phyloP scores from a whole-genome alignment of 768 basidiomycete species.

The Lyophyllum atratum region DNA sequence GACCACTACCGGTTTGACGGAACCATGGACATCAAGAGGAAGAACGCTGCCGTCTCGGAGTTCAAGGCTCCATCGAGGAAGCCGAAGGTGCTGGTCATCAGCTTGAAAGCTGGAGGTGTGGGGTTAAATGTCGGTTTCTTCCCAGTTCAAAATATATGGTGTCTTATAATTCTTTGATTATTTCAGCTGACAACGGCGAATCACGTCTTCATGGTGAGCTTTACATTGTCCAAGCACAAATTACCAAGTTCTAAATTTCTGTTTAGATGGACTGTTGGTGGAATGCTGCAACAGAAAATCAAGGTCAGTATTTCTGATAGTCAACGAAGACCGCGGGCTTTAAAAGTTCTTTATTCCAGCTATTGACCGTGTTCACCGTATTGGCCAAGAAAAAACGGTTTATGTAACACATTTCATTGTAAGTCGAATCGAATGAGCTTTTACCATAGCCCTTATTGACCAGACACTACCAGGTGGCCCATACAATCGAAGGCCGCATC shows the following conservation, averaged over 20 bases:
- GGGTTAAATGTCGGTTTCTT: conserved; percentile 70
- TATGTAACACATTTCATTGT: conserved; percentile 87
- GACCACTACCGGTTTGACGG: conserved; percentile 87
- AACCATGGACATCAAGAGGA: conserved; percentile 84
- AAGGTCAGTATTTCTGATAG: conserved; percentile 46
- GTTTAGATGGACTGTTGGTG: conserved; percentile 91
- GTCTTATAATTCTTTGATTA: conserved; percentile 1
- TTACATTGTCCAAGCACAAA: background rate
- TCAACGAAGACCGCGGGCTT: background rate
- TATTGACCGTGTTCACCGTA: conserved; percentile 83
- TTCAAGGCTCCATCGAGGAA: conserved; percentile 72
- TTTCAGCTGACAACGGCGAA: conserved; percentile 74
- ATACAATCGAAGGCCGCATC: conserved; percentile 82
- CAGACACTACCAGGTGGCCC: conserved; percentile 48
- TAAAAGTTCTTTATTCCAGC: too few species aligned
- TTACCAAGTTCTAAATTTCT: conserved; percentile 7
- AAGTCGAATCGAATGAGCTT: conserved; percentile 25
- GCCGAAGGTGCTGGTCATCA: conserved; percentile 77
- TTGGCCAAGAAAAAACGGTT: conserved; percentile 81
- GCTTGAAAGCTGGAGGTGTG: conserved; percentile 90
- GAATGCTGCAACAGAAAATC: conserved; percentile 83
- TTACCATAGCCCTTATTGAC: background rate
- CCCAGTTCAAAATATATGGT: background rate
- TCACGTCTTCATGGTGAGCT: conserved; percentile 79
- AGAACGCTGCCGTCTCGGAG: conserved; percentile 70